Percentiles rank a stretch among this genome's conserved stretches.
These are phyloP conservation scores for Penicillium palitans DNA, from an alignment of 2,329 filamentous ascomycete species.

Conservation along the genomic window DNA sequence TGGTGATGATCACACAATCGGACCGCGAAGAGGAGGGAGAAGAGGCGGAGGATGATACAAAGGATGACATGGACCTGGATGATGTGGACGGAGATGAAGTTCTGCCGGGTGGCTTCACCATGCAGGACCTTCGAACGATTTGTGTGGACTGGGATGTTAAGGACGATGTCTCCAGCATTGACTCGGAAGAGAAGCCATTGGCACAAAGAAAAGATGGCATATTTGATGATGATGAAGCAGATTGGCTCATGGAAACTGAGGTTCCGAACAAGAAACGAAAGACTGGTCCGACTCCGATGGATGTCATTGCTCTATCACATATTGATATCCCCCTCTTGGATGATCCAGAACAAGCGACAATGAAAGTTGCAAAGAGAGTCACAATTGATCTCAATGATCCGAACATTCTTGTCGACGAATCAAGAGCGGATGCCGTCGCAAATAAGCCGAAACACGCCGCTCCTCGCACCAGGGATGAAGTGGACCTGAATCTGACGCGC, in stretches of 20 bases:
- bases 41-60: slow-evolving; percentile 53
- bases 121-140: slow-evolving; percentile 79
- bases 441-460: slow-evolving; percentile 51
- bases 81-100: slow-evolving; percentile 64
- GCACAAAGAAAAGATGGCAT: slow-evolving; percentile 3
- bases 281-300: slow-evolving; percentile 43
- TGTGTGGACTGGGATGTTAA: slow-evolving; percentile 82
- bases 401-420: slow-evolving; percentile 77
- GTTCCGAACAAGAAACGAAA: slow-evolving; percentile 68
- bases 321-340: slow-evolving; percentile 73
- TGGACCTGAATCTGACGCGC: slow-evolving; percentile 69
- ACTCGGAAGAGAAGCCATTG: slow-evolving; percentile 20
- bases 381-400: slow-evolving; percentile 86
- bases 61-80: slow-evolving; percentile 51
- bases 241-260: slow-evolving; percentile 50
- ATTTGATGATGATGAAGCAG: slow-evolving; percentile 57
- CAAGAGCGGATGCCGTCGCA: slow-evolving; percentile 62
- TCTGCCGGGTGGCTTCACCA: slow-evolving; percentile 65
- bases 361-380: slow-evolving; percentile 73
- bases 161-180: slow-evolving; percentile 40
- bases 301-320: slow-evolving; percentile 55
- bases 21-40: slow-evolving; percentile 51
- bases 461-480: slow-evolving; percentile 52
- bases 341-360: slow-evolving; percentile 72
- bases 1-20: slow-evolving; percentile 50